These are phyloP conservation scores for Mycena sp. DNA, from an alignment of 1,284 basidiomycete genomes.

Conservation along the genomic window DNA sequence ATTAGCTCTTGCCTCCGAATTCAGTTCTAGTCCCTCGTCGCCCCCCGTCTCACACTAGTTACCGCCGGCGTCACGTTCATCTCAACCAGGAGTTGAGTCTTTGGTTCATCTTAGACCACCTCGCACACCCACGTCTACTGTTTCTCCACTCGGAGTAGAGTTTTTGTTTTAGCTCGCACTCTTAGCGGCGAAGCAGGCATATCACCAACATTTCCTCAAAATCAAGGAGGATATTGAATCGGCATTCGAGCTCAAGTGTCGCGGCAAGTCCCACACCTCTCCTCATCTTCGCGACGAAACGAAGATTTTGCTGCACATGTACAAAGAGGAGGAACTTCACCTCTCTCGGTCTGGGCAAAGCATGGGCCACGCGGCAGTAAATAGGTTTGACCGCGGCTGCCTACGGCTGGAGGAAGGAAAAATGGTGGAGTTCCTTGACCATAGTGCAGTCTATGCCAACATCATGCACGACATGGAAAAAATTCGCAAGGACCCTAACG, in stretches of 20 bases:
- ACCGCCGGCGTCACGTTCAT: too few species aligned
- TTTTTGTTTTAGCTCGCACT: too few species aligned
- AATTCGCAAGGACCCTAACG: not conserved
- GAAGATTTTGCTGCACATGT: not conserved
- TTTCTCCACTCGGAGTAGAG: too few species aligned
- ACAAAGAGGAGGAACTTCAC: too few species aligned
- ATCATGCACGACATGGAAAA: constrained; percentile 3
- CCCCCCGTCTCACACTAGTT: too few species aligned
- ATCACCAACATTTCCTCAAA: not conserved
- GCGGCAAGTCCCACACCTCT: constrained; percentile 4
- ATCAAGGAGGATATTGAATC: constrained; percentile 9
- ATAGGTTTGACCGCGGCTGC: constrained; percentile 10
- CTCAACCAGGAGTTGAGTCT: too few species aligned
- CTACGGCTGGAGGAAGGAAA: not conserved
- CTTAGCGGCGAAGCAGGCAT: too few species aligned
- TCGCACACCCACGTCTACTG: too few species aligned
- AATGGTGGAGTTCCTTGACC: not conserved
- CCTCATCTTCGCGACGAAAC: constrained; percentile 10
- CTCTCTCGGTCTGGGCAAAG: not conserved
- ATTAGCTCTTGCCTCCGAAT: too few species aligned
- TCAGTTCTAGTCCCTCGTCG: too few species aligned
- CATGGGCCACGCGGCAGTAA: constrained; percentile 11
- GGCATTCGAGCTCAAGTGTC: constrained; percentile 2
- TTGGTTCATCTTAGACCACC: too few species aligned
- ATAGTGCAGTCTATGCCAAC: not conserved